Base-by-base conservation (phyloP, 148 eudicot genomes). In the Cornus florida region DNA sequence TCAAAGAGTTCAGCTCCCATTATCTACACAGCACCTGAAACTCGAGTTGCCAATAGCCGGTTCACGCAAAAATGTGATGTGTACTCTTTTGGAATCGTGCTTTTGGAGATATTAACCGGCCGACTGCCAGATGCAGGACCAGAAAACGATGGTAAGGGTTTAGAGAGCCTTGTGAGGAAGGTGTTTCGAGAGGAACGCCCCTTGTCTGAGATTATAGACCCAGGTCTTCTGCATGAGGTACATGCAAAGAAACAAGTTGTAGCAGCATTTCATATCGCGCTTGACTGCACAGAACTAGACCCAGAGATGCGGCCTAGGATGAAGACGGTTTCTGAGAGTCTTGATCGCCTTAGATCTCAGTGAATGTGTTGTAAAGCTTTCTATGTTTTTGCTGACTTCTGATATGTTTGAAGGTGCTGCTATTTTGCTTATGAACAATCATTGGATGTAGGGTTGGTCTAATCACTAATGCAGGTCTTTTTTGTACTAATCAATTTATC, bases 251-350 rank as follows among this genome's bases (percentile, higher is more conserved):
- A 92, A 75, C 99, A 93, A 83, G 98, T 96, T 4, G 65, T 96
- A 78, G 93, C 91, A 16, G 86, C 88, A 20, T 96, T 96, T 86
- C 99, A 96, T 79, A 82, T 93, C 13, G 97, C 97, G 17, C 84
- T 96, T 24, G 90, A 79, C 50, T 96, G 99, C 86, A 91, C 99
- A 13, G 99, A 91, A 67, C 13, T 79, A 33, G 97, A 95, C 69
- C 97, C 97, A 0, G 99, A 95, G 82, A 39, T 91, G 24, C 82
- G 99, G 81, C 99, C 99, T 0, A 89, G 90, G 87, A 95, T 95
- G 99, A 87, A 89, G 78, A 77, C 86, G 38, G 91, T 95, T 67
- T 89, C 80, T 0, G 93, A 91, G 77, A 85, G 88, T 75, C 97
- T 96, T 72, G 98, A 96, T 78, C 84, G 88, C 50, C 82, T 96